Base-by-base conservation (phyloP, 2,329 filamentous ascomycete genomes). In the Alternaria sp. region DNA sequence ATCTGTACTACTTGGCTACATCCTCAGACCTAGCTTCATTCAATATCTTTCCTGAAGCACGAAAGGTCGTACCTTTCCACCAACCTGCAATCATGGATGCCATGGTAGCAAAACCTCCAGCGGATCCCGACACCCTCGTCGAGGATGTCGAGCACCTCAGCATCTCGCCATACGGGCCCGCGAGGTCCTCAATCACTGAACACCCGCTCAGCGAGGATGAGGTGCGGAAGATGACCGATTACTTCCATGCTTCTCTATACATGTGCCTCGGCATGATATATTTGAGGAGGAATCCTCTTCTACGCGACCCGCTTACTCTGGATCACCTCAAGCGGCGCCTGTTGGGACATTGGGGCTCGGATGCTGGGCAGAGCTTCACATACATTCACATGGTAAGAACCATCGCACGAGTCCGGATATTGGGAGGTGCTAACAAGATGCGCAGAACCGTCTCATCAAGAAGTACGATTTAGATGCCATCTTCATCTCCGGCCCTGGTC, bases 241-340 rank as follows among this genome's bases (percentile, higher is more conserved):
- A 90, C 79, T 93, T 93, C 83, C 87, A 89, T 67, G 91, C 91
- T 58, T 91, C 89, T 68, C 82, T 93, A 75, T 94, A 94, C 75
- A 86, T 94, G 55, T 90, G 89, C 69, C 81, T 94, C 54, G 92
- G 91, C 65, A 94, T 94, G 92, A 90, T 94, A 71, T 94, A 93
- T 75, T 87, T 94, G 62, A 87, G 87, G 68, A 85, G 90, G 43
- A 94, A 94, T 67, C 89, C 91, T 14, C 85, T 94, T 12, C 87
- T 94, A 46, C 86, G 86, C 63, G 87, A 93, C 70, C 89, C 90
- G 1, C 84, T 93, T 67, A 87, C 87, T 70, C 82, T 87, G 30
- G 88, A 92, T 58, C 89, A 94, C 74, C 84, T 94, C 81, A 94
- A 94, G 81, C 84, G 87, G 63, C 88, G 92, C 68, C 83, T 94